Base-by-base conservation (phyloP, 805 yeast species). In the Kodamaea fukazawae region DNA sequence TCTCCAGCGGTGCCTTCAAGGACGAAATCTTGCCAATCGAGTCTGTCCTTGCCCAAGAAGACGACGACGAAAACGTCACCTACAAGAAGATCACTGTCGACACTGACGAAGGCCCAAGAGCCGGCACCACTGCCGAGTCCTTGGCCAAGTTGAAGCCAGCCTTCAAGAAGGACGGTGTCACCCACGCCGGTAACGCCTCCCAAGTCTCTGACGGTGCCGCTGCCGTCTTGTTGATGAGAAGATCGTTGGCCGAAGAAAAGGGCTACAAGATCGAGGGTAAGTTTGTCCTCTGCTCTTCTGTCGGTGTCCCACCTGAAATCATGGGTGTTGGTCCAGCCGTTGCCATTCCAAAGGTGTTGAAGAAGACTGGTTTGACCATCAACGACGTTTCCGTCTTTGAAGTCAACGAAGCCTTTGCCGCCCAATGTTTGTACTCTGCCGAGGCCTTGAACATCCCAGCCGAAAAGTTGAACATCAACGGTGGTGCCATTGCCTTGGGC, bases 291-390 rank as follows among this genome's bases (percentile, higher is more conserved):
- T 81, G 86, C 55, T 77, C 83, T 50, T 71, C 81, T 29, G 91
- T 85, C 41, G 99, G 99, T 53, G 96, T 90, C 33, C 96, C 97
- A 41, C 97, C 97, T 15, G 95, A 88, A 66, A 79, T 90, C 45
- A 91, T 91, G 99, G 99, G 98, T 43, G 81, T 91, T 54, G 99
- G 98, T 32, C 99, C 99, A 43, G 97, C 96, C 18, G 79, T 76
- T 54, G 99, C 98, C 44, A 90, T 91, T 54, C 98, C 99, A 46
- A 77, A 76, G 41, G 82, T 87, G 13, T 75, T 91, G 50, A 70
- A 75, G 60, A 78, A 78, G 56, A 52, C 70, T 39, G 81, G 83
- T 27, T 61, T 90, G 44, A 65, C 72, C 5, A 71, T 76, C 20
- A 73, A 75, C 34, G 96, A 89, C 52, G 67, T 91, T 41, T 73